Percentiles rank a stretch among this genome's conserved stretches.
These are phyloP conservation scores for Talaromyces sp. DNA, from an alignment of 2,329 filamentous ascomycete genomes.

Conservation along the genomic window DNA sequence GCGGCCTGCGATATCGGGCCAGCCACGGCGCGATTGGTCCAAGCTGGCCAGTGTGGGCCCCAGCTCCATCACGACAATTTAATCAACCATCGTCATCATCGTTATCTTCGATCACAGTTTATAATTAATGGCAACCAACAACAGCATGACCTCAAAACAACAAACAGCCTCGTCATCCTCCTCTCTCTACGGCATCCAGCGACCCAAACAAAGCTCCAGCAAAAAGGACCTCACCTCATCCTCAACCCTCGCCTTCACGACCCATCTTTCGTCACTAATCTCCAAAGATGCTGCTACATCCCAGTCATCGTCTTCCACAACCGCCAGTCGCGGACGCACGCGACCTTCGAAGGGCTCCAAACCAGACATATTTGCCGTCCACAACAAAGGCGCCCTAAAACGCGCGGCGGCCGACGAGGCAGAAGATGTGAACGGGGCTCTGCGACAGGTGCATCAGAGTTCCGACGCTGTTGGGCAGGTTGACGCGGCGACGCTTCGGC, in stretches of 20 bases:
- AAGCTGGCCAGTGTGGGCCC: background rate
- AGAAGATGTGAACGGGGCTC: slow-evolving; percentile 32
- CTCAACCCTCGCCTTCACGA: slow-evolving; percentile 77
- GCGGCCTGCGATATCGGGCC: background rate
- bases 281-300: slow-evolving; percentile 42
- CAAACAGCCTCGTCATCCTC: slow-evolving; percentile 32
- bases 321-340: slow-evolving; percentile 24
- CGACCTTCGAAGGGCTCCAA: slow-evolving; percentile 49
- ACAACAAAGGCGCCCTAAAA: slow-evolving; percentile 58
- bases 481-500: slow-evolving; percentile 53
- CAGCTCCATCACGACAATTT: background rate
- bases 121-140: background rate
- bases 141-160: slow-evolving; percentile 53
- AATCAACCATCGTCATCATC: background rate
- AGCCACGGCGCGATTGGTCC: slow-evolving; percentile 1
- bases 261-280: slow-evolving; percentile 78
- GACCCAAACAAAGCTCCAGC: slow-evolving; percentile 55
- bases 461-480: slow-evolving; percentile 55
- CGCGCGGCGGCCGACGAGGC: slow-evolving; percentile 56
- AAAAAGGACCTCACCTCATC: slow-evolving; percentile 63
- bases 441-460: slow-evolving; percentile 56
- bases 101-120: background rate
- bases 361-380: slow-evolving; percentile 61
- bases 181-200: slow-evolving; percentile 69
- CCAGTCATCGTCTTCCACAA: background rate